These are phyloP conservation scores for Solanum hybrid DNA, from an alignment of 305 asterid species.

Conservation along the genomic window DNA sequence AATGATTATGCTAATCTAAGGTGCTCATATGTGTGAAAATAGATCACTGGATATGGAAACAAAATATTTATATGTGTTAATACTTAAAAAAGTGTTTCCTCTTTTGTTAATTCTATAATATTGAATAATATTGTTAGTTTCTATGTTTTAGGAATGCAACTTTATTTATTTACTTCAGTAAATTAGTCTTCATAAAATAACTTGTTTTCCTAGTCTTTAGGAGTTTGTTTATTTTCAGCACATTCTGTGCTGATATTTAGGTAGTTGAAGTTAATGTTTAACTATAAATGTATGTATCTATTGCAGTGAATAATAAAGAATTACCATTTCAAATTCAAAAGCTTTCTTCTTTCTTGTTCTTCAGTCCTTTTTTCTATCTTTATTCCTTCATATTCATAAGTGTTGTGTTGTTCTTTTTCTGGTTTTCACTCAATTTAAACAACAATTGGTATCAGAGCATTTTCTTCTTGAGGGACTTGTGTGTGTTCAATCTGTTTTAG, in stretches of 20 bases:
- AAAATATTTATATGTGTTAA: too few species aligned
- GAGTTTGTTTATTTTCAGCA: background rate
- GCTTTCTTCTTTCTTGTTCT: background rate
- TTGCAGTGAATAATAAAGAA: background rate
- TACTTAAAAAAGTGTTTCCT: too few species aligned
- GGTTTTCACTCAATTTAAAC: too few species aligned
- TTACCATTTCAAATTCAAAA: background rate
- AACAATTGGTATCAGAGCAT: background rate
- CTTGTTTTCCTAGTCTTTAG: background rate
- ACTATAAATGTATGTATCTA: too few species aligned
- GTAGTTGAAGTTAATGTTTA: too few species aligned
- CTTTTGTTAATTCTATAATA: too few species aligned
- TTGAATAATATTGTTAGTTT: too few species aligned
- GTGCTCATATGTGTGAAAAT: too few species aligned
- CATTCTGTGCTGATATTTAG: background rate
- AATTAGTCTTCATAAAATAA: background rate
- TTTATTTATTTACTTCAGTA: background rate
- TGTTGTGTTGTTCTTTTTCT: background rate
- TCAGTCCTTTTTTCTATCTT: background rate
- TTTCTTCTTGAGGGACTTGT: background rate
- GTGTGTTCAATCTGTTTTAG: background rate
- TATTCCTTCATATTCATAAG: background rate
- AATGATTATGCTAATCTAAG: too few species aligned
- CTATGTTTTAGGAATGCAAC: background rate
- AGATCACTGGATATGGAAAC: too few species aligned